Evolutionary conservation across 768 basidiomycete species (phyloP).

Genomic region (Boletus coccyginus): DNA sequence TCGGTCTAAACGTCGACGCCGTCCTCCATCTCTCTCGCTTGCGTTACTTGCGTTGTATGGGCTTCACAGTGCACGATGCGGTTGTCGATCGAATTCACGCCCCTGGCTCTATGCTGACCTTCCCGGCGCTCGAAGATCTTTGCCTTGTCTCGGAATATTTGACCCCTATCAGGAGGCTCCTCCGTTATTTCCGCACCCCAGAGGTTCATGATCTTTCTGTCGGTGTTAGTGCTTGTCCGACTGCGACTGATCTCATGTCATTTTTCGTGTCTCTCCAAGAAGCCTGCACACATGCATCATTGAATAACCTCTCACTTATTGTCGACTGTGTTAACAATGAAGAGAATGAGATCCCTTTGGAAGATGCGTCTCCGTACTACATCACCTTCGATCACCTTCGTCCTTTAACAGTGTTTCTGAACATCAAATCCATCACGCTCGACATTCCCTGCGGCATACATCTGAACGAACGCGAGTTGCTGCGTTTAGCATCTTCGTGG

Average conservation of each 20-base stretch:
- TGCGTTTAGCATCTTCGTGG: conserved; percentile 1
- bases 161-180: background rate
- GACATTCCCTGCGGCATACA: background rate
- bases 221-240: background rate
- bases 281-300: background rate
- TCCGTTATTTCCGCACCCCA: background rate
- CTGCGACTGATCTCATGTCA: background rate
- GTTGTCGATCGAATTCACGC: background rate
- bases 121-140: background rate
- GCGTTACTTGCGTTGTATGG: background rate
- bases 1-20: background rate
- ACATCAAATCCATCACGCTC: conserved; percentile 4
- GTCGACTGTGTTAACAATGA: background rate
- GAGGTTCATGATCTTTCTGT: background rate
- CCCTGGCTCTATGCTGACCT: background rate
- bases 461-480: conserved; percentile 5
- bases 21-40: conserved; percentile 5
- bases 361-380: background rate
- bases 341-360: background rate
- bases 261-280: conserved; percentile 3
- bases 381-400: conserved; percentile 1
- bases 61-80: background rate
- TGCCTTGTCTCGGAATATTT: background rate
- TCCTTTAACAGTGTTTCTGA: conserved; percentile 3
- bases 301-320: background rate